Evolutionary conservation across 352 stramenopile genomes (phyloP).

Genomic region (Pythium rishiriense): DNA sequence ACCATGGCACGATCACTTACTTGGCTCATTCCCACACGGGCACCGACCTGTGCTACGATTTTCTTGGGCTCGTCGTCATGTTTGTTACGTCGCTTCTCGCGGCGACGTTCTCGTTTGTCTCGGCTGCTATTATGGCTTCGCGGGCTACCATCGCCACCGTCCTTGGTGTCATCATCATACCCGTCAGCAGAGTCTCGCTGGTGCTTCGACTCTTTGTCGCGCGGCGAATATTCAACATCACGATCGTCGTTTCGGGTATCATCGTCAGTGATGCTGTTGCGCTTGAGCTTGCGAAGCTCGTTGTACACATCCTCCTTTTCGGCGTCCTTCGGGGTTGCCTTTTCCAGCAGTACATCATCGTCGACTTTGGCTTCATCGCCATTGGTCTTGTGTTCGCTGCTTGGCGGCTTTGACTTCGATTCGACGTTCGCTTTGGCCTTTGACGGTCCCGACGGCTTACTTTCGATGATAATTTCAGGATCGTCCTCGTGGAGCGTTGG

Average conservation of each 20-base stretch:
- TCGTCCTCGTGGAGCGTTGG: conserved; percentile 43
- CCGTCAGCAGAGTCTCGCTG: conserved; percentile 18
- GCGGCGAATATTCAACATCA: conserved; percentile 18
- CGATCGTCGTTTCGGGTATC: conserved; percentile 16
- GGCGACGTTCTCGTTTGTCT: conserved; percentile 50
- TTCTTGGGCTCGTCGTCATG: conserved; percentile 70
- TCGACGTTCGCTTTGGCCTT: conserved; percentile 21
- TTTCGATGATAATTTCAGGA: conserved; percentile 60
- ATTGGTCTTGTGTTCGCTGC: conserved; percentile 24
- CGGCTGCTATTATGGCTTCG: conserved; percentile 25
- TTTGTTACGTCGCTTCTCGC: conserved; percentile 56
- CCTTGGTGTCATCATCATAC: conserved; percentile 37
- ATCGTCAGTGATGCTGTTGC: conserved; percentile 33
- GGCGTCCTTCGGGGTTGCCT: conserved; percentile 18
- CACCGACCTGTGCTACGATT: conserved; percentile 45
- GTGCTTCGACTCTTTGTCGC: conserved; percentile 30
- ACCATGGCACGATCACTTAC: conserved; percentile 23
- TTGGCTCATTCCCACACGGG: no score
- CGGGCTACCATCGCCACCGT: conserved; percentile 6
- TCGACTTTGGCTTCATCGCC: conserved; percentile 29
- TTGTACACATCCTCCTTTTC: conserved; percentile 54
- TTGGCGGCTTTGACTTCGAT: conserved; percentile 19
- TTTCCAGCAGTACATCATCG: conserved; percentile 27
- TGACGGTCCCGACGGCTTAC: conserved; percentile 27
- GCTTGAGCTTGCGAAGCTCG: conserved; percentile 58